phyloP scores from a whole-genome alignment of 129 eudicot species.

The Smallanthus sonchifolius region DNA sequence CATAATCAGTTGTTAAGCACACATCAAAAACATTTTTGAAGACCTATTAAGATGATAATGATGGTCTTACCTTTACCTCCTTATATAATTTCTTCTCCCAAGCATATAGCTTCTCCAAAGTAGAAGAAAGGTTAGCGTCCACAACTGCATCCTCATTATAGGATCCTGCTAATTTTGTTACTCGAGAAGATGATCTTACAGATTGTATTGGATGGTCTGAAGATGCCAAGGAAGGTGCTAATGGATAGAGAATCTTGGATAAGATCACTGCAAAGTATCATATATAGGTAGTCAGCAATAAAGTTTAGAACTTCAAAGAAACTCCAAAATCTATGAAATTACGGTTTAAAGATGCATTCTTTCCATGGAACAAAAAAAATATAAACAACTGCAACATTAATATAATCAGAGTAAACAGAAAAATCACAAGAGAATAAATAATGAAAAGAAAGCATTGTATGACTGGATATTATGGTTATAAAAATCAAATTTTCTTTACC shows the following conservation, averaged over 20 bases:
- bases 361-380: background rate
- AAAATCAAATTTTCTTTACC: slow-evolving; percentile 42
- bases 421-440: background rate
- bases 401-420: background rate
- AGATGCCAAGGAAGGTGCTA: slow-evolving; percentile 44
- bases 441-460: background rate
- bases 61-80: slow-evolving; percentile 78
- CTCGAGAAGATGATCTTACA: slow-evolving; percentile 39
- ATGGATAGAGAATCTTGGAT: slow-evolving; percentile 52
- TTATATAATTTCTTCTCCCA: slow-evolving; percentile 90
- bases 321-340: background rate
- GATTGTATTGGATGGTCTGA: slow-evolving; percentile 41
- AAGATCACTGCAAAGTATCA: slow-evolving; percentile 43
- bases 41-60: background rate
- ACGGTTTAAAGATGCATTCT: background rate
- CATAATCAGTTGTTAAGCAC: background rate
- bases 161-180: slow-evolving; percentile 54
- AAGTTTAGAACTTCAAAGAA: background rate
- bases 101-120: slow-evolving; percentile 75
- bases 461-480: slow-evolving; percentile 3
- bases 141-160: slow-evolving; percentile 50
- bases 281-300: slow-evolving; percentile 5
- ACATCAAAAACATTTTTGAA: background rate
- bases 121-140: slow-evolving; percentile 55
- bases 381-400: background rate